These are phyloP conservation scores for Candida neerlandica DNA, from an alignment of 1,139 yeast species.

Conservation along the genomic window DNA sequence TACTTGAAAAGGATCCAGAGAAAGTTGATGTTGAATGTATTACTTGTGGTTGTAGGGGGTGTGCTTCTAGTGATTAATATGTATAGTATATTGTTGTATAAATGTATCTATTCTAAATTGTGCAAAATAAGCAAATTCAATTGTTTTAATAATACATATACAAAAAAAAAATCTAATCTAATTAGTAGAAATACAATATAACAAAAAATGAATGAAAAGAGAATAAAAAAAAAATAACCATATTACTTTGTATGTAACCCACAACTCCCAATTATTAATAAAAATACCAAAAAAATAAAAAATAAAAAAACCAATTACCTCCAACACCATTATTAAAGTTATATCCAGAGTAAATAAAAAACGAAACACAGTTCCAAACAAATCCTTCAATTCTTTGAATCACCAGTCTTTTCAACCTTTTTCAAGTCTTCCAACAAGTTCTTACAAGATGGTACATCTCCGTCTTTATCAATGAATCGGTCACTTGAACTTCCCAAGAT, in stretches of 20 bases:
- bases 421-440: conserved; percentile 13
- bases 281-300: too few species aligned
- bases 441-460: not conserved
- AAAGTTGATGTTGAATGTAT: conserved; percentile 57
- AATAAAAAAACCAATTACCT: too few species aligned
- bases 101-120: not conserved
- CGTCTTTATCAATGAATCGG: not conserved
- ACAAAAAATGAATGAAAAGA: not conserved
- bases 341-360: not conserved
- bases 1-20: conserved; percentile 33
- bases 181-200: too few species aligned
- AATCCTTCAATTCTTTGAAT: not conserved
- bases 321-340: too few species aligned
- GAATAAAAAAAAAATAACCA: not conserved
- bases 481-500: conserved; percentile 9
- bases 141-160: not conserved
- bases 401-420: conserved; percentile 9
- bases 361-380: not conserved
- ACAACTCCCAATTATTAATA: not conserved
- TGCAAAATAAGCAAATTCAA: not conserved
- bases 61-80: conserved; percentile 72
- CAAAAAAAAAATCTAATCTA: too few species aligned
- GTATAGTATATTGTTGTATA: not conserved
- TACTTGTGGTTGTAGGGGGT: conserved; percentile 89
- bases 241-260: not conserved